Evolutionary conservation across 148 eudicot genomes (phyloP).

Genomic region (Vaccinium vitisidaea): DNA sequence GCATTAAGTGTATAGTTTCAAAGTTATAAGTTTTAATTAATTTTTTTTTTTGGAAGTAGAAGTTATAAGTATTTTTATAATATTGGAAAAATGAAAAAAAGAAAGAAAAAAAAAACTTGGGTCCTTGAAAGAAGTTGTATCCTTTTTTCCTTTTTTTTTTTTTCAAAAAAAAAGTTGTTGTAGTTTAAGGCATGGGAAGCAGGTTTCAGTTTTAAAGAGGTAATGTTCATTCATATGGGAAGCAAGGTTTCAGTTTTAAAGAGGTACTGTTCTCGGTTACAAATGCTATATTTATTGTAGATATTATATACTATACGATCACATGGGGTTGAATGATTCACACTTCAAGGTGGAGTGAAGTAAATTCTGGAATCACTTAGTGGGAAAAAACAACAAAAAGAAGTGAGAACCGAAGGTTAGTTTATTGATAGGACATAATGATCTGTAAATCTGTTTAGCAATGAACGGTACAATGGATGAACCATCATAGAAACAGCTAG

Average conservation of each 20-base stretch:
- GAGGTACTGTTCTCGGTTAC: neutral
- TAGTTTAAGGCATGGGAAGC: constrained; percentile 17
- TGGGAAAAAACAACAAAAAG: neutral
- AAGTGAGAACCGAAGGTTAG: neutral
- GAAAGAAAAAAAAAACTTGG: no score
- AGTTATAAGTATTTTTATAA: no score
- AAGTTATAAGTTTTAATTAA: no score
- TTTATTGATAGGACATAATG: neutral
- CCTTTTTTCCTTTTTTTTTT: no score
- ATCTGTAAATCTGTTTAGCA: neutral
- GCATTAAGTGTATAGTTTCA: no score
- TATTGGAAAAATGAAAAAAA: no score
- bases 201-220: constrained; percentile 88
- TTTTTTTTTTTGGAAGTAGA: no score
- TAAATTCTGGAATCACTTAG: neutral
- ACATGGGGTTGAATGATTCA: neutral
- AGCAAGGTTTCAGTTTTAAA: no score
- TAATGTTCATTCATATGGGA: constrained; percentile 17
- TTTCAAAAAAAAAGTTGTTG: no score
- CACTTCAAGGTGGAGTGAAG: neutral
- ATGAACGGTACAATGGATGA: neutral
- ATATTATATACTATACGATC: neutral
- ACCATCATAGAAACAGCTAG: neutral
- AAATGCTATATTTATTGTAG: neutral
- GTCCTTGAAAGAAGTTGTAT: no score